Conservation (phyloP, 345 rosid species). For the Salix udensis region DNA sequence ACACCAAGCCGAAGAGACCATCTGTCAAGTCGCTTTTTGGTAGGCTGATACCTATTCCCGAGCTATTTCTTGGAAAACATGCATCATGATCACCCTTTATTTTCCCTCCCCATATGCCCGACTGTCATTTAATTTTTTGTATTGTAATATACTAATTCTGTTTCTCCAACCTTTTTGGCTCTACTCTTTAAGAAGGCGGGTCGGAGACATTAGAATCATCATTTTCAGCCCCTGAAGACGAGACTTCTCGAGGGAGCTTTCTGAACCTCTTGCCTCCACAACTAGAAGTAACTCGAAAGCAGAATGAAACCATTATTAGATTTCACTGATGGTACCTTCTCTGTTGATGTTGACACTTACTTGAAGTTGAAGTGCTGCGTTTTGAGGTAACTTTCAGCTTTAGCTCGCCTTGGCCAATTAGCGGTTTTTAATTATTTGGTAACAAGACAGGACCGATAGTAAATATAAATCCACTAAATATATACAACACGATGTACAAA, state of each 20-base stretch:
- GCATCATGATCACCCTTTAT: not conserved
- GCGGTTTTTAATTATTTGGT: not conserved
- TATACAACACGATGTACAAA: not conserved
- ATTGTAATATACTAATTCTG: no score
- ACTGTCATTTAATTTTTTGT: not conserved
- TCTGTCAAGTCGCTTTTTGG: slow-evolving; percentile 79
- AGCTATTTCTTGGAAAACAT: not conserved
- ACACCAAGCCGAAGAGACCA: slow-evolving; percentile 58
- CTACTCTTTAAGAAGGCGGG: slow-evolving; percentile 42
- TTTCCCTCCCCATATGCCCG: not conserved
- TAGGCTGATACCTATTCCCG: slow-evolving; percentile 23
- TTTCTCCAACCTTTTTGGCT: not conserved
- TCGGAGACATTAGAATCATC: slow-evolving; percentile 49
- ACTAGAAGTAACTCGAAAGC: slow-evolving; percentile 31
- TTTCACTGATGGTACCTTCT: not conserved
- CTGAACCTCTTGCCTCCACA: slow-evolving; percentile 41
- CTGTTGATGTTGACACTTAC: not conserved
- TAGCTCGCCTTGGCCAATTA: not conserved
- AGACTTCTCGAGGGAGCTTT: slow-evolving; percentile 45
- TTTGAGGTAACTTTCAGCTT: slow-evolving; percentile 11
- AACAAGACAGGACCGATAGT: not conserved
- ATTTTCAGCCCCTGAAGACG: slow-evolving; percentile 22
- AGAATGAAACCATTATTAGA: slow-evolving; percentile 1
- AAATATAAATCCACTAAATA: not conserved
- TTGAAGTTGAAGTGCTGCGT: slow-evolving; percentile 3